phyloP scores from a whole-genome alignment of 306 rosid genomes.

The Prunus padus region DNA sequence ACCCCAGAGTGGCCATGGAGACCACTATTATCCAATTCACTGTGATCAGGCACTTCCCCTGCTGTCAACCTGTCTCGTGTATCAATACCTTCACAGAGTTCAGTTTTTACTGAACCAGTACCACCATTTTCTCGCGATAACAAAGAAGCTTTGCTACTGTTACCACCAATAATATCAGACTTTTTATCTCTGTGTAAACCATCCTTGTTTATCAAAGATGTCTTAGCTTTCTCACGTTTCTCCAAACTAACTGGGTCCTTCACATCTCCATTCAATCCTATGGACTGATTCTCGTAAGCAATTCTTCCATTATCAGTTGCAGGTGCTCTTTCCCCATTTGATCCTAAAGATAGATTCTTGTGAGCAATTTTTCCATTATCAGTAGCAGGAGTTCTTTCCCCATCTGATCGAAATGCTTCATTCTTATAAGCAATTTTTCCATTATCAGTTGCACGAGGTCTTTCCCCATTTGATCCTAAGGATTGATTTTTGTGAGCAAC shows the following conservation, averaged over 20 bases:
- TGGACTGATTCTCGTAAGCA: background rate
- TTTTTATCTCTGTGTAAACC: constrained; percentile 39
- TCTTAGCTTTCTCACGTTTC: constrained; percentile 46
- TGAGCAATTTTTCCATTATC: background rate
- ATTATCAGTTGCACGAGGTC: background rate
- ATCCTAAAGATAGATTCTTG: background rate
- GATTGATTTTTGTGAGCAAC: background rate
- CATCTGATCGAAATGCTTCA: background rate
- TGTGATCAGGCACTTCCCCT: constrained; percentile 30
- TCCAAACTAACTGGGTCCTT: constrained; percentile 45
- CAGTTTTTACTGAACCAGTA: constrained; percentile 39
- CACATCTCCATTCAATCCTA: constrained; percentile 37
- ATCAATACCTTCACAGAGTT: constrained; percentile 31
- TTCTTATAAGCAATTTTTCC: background rate
- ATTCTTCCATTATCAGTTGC: background rate
- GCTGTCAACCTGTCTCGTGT: constrained; percentile 32
- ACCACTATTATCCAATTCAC: constrained; percentile 47
- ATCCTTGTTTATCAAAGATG: constrained; percentile 37
- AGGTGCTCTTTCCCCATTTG: background rate
- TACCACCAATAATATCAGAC: constrained; percentile 31
- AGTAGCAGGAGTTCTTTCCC: background rate
- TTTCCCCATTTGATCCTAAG: background rate
- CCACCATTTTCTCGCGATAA: constrained; percentile 43
- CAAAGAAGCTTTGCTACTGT: constrained; percentile 27
- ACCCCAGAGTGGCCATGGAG: constrained; percentile 24